Evolutionary conservation across 75 land plant species (phyloP).

Genomic region (Chamaecyparis obtusa): DNA sequence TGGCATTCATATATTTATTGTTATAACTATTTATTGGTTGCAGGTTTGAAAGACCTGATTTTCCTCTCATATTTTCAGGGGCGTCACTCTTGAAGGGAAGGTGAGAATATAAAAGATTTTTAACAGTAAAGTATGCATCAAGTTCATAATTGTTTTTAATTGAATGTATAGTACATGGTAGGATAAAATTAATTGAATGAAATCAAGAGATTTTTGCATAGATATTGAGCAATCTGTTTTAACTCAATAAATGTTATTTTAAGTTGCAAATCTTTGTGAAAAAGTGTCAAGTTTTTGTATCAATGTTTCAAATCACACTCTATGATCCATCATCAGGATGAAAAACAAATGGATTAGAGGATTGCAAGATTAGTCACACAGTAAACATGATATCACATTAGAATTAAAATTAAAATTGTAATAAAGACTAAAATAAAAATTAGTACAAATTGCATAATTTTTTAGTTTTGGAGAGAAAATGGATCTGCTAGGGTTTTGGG

Average conservation of each 20-base stretch:
- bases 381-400: no score
- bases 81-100: constrained; percentile 66
- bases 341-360: no score
- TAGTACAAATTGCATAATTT: no score
- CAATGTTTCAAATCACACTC: background rate
- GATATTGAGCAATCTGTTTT: background rate
- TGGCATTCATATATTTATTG: background rate
- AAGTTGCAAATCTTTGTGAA: background rate
- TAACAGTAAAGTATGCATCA: background rate
- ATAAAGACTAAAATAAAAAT: no score
- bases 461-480: no score
- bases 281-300: background rate
- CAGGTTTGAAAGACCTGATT: constrained; percentile 92
- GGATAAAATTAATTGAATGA: background rate
- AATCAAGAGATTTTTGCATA: background rate
- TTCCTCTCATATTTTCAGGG: constrained; percentile 84
- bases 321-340: no score
- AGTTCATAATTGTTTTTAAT: background rate
- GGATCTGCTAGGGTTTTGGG: no score
- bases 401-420: no score
- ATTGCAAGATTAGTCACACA: no score
- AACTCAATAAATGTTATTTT: background rate
- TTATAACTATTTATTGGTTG: constrained; percentile 10
- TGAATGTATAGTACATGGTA: background rate
- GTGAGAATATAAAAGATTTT: constrained; percentile 39